Conservation (phyloP, 768 basidiomycete genomes). For the Hygrophorus pudorinus region DNA sequence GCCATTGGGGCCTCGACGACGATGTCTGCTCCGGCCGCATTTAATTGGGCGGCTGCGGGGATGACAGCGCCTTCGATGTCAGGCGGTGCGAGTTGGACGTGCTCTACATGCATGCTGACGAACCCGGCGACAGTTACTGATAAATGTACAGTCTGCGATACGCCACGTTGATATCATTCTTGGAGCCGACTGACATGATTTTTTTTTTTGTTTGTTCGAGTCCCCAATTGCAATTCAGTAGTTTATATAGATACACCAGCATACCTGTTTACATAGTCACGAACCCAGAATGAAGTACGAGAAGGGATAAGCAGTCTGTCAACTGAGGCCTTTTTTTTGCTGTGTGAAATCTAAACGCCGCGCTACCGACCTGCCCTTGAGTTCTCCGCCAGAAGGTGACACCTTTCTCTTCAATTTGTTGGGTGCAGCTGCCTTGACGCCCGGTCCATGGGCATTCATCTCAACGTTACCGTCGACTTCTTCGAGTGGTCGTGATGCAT, state of each 20-base stretch:
- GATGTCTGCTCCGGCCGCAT: slow-evolving; percentile 19
- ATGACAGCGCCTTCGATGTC: slow-evolving; percentile 32
- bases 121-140: slow-evolving; percentile 35
- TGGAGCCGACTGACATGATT: no score
- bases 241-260: background rate
- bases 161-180: slow-evolving; percentile 16
- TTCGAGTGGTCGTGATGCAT: slow-evolving; percentile 49
- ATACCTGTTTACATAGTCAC: background rate
- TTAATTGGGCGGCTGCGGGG: slow-evolving; percentile 57
- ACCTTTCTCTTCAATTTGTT: slow-evolving; percentile 66
- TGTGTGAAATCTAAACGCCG: slow-evolving; percentile 66
- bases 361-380: slow-evolving; percentile 44
- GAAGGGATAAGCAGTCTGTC: background rate
- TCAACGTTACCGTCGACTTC: slow-evolving; percentile 73
- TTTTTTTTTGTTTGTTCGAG: background rate
- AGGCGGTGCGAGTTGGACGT: slow-evolving; percentile 39
- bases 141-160: slow-evolving; percentile 45
- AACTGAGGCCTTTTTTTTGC: slow-evolving; percentile 11
- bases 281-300: background rate
- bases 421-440: slow-evolving; percentile 38
- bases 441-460: slow-evolving; percentile 35
- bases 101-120: slow-evolving; percentile 38
- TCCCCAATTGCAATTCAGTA: background rate
- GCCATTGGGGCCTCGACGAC: slow-evolving; percentile 3
- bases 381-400: slow-evolving; percentile 34